A percentile compares a stretch with the other conserved stretches of the same genome.
Conservation (phyloP, 306 rosid genomes). For the Casuarina glauca region DNA sequence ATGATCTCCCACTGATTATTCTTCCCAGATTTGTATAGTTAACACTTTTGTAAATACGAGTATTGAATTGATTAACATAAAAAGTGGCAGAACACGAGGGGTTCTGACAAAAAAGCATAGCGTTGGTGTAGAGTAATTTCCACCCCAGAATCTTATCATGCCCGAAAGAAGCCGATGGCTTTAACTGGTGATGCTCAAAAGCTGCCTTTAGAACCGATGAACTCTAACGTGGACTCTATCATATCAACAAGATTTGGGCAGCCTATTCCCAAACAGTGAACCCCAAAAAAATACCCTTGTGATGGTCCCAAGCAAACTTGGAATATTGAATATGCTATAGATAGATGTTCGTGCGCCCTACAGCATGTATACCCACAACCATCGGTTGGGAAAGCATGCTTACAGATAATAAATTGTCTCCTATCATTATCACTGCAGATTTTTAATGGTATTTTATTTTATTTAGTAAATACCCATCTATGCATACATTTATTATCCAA, state of each 20-base stretch:
- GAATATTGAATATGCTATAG: background rate
- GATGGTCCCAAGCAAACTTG: background rate
- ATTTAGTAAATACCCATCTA: too few relatives aligned
- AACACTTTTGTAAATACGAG: too few relatives aligned
- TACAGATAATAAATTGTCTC: too few relatives aligned
- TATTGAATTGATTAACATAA: too few relatives aligned
- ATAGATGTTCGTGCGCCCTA: background rate
- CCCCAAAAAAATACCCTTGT: background rate
- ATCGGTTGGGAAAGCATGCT: background rate
- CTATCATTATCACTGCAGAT: too few relatives aligned
- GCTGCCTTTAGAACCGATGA: background rate
- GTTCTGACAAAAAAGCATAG: too few relatives aligned
- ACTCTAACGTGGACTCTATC: background rate
- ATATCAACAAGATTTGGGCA: slow-evolving; percentile 7
- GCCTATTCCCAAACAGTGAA: slow-evolving; percentile 15
- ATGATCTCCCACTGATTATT: too few relatives aligned
- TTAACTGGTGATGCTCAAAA: background rate
- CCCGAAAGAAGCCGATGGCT: background rate
- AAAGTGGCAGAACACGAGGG: too few relatives aligned
- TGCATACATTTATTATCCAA: too few relatives aligned
- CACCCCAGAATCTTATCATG: background rate
- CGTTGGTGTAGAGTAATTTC: too few relatives aligned
- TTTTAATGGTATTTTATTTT: too few relatives aligned
- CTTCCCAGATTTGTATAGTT: too few relatives aligned
- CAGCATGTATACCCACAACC: background rate